phyloP scores from a whole-genome alignment of 805 yeast species.

The Yamadazyma tumulicola region DNA sequence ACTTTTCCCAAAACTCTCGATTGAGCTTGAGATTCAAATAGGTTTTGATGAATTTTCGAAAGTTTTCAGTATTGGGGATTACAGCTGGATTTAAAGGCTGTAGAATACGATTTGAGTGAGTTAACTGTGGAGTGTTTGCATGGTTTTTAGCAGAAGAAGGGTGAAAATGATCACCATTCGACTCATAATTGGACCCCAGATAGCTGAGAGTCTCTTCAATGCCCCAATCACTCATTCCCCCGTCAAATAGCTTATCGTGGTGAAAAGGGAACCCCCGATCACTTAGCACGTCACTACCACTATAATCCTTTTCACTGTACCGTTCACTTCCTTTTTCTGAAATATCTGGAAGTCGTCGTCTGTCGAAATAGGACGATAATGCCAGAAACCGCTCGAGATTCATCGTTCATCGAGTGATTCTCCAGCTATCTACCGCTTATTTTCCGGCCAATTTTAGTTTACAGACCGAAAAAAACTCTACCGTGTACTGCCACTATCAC shows the following conservation, averaged over 20 bases:
- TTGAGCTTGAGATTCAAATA: slow-evolving; percentile 19
- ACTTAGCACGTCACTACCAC: neutral
- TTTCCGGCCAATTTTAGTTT: too few relatives aligned
- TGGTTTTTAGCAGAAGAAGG: too few relatives aligned
- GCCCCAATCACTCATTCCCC: slow-evolving; percentile 34
- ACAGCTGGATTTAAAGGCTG: neutral
- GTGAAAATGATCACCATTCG: too few relatives aligned
- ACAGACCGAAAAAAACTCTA: too few relatives aligned
- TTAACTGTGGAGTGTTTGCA: too few relatives aligned
- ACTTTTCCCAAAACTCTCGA: slow-evolving; percentile 33
- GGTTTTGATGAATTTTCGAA: slow-evolving; percentile 21
- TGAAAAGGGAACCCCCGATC: too few relatives aligned
- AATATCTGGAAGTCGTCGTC: neutral
- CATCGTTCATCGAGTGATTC: slow-evolving; percentile 14
- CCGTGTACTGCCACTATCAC: too few relatives aligned
- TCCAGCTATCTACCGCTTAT: too few relatives aligned
- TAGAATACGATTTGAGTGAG: too few relatives aligned
- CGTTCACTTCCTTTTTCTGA: neutral
- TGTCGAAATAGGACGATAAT: slow-evolving; percentile 21
- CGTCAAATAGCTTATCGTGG: slow-evolving; percentile 3
- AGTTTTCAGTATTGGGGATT: slow-evolving; percentile 18
- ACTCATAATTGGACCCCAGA: slow-evolving; percentile 4
- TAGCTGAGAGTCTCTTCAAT: slow-evolving; percentile 21
- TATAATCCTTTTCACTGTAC: neutral
- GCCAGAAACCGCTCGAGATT: slow-evolving; percentile 25